Base-by-base conservation (phyloP, 495 filamentous ascomycete species). In the Apodospora peruviana region DNA sequence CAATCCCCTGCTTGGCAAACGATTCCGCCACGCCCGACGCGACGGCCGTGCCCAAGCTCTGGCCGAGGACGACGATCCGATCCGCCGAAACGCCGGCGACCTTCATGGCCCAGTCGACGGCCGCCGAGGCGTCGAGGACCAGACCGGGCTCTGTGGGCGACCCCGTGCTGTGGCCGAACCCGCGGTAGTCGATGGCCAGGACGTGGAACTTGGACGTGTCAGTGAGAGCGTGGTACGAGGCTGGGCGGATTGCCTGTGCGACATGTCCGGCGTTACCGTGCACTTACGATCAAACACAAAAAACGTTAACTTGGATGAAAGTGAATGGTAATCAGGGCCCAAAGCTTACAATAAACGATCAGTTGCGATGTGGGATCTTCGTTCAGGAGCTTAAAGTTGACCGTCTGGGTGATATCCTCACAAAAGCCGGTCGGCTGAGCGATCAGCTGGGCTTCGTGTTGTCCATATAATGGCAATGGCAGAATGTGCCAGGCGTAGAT, bases 21-120 rank as follows among this genome's bases (percentile, higher is more conserved):
- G 79, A 74, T 53, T 93, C 85, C 0, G 80, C 81, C 1, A 87
- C 80, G 17, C 76, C 91, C 18, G 81, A 68, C 12, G 82, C 80
- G 2, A 96, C 86, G 1, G 87, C 91, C 8, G 93, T 95, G 22
- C 93, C 93, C 2, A 98, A 81, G 51, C 84, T 89, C 48, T 96
- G 91, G 38, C 91, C 91, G n/a, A 91, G 63, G 36, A 96, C 71
- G 9, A 88, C 79, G 40, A 96, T 95, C 11, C 80, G 77, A 14
- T 78, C 72, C 0, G 91, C 67, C 0, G 86, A 74, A 19, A 96
- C 77, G 17, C 75, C 65, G 16, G 81, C 81, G 2, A 78, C 66
- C 27, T 80, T 61, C 50, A 86, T 71, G 1, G 85, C 84, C 83
- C 83, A 94, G 51, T 84, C 74, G 1, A 90, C 69, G 1, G 85